A percentile compares a stretch with the other conserved stretches of the same genome.
These are phyloP conservation scores for Tylopilus felleus DNA, from an alignment of 768 basidiomycete genomes.

Conservation along the genomic window DNA sequence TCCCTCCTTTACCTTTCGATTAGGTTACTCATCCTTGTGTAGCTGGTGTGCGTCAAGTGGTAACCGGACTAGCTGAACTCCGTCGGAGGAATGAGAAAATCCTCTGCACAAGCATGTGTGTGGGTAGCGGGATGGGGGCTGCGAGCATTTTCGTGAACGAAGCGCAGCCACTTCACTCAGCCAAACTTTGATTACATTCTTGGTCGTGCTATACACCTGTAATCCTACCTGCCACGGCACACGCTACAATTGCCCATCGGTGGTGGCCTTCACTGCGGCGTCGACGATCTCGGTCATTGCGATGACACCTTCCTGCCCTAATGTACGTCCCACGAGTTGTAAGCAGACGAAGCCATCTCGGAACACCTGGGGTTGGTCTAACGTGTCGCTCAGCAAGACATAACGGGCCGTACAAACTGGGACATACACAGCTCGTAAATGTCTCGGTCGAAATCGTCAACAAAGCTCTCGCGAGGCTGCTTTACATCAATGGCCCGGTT, in stretches of 20 bases:
- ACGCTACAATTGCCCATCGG: neutral
- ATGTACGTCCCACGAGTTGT: slow-evolving; percentile 64
- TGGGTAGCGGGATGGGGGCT: slow-evolving; percentile 89
- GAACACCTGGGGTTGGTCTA: slow-evolving; percentile 56
- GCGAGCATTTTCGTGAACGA: slow-evolving; percentile 81
- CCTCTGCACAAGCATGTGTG: slow-evolving; percentile 78
- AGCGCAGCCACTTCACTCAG: slow-evolving; percentile 22
- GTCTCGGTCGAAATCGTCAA: slow-evolving; percentile 43
- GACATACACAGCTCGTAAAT: slow-evolving; percentile 55
- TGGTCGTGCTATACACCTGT: neutral
- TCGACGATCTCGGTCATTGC: slow-evolving; percentile 66
- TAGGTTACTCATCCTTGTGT: slow-evolving; percentile 15
- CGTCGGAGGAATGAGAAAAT: slow-evolving; percentile 63
- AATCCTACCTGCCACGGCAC: neutral
- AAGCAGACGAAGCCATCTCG: slow-evolving; percentile 57
- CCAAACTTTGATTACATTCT: slow-evolving; percentile 25
- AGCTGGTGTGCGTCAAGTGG: slow-evolving; percentile 86
- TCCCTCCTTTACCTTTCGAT: neutral
- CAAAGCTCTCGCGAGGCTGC: slow-evolving; percentile 44
- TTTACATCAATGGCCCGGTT: slow-evolving; percentile 51
- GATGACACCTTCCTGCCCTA: slow-evolving; percentile 75
- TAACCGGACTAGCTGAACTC: slow-evolving; percentile 83
- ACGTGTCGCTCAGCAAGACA: neutral
- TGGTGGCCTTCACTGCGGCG: slow-evolving; percentile 39
- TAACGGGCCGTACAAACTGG: neutral